phyloP scores from a whole-genome alignment of 805 yeast species.

The Barnettozyma sp. region DNA sequence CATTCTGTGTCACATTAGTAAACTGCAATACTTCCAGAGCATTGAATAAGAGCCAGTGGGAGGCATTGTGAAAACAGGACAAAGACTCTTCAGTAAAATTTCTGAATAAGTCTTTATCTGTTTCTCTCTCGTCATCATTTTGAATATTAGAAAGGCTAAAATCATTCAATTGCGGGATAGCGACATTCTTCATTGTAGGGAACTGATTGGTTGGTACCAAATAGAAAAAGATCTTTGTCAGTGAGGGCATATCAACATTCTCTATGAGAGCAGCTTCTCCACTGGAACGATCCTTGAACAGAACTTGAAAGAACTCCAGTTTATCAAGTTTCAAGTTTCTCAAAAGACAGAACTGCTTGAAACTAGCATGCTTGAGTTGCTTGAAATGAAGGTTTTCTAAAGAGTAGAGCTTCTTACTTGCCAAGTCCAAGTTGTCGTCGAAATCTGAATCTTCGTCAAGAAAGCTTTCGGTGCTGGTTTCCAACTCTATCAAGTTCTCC shows the following conservation, averaged over 20 bases:
- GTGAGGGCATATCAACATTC: neutral
- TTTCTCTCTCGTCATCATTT: neutral
- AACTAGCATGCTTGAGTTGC: neutral
- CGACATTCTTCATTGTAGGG: slow-evolving; percentile 1
- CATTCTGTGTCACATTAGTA: neutral
- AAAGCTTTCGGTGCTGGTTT: slow-evolving; percentile 2
- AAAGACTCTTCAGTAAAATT: slow-evolving; percentile 1
- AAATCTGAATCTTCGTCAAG: neutral
- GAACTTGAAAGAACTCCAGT: slow-evolving; percentile 1
- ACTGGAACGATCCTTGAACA: slow-evolving; percentile 1
- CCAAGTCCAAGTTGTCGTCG: slow-evolving; percentile 1
- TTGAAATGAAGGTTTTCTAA: slow-evolving; percentile 1
- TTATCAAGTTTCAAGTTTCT: neutral
- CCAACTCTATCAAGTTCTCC: neutral
- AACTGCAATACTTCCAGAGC: neutral
- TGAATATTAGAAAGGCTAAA: slow-evolving; percentile 1
- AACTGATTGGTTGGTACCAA: neutral
- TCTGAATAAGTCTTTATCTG: neutral
- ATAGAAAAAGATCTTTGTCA: neutral
- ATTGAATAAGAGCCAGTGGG: slow-evolving; percentile 1
- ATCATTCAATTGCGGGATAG: neutral
- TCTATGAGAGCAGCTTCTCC: slow-evolving; percentile 1
- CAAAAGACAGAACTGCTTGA: slow-evolving; percentile 1
- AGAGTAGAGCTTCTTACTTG: neutral
- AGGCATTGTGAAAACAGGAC: neutral